Conservation (phyloP, 805 yeast species). For the Ogataea trehalophila region DNA sequence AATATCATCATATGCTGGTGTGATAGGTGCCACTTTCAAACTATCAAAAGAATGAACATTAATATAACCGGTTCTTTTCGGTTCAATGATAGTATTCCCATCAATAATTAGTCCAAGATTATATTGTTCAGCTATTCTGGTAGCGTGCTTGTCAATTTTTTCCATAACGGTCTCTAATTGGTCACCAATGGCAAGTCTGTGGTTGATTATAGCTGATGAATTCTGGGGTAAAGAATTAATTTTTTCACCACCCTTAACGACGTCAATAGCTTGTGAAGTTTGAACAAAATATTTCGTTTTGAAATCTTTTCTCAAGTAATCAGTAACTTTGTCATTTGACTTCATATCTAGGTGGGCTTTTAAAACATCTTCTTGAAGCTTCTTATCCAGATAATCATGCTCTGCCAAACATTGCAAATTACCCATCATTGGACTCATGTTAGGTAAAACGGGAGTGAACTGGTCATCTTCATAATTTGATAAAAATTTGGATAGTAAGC, state of each 20-base stretch:
- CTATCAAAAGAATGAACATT: conserved; percentile 24
- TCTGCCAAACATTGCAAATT: conserved; percentile 58
- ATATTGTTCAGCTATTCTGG: conserved; percentile 40
- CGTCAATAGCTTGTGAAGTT: conserved; percentile 63
- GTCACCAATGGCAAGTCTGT: conserved; percentile 57
- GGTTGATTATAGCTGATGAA: conserved; percentile 48
- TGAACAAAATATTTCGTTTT: conserved; percentile 38
- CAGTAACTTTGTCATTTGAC: conserved; percentile 33
- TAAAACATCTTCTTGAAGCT: conserved; percentile 27
- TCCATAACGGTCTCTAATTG: conserved; percentile 38
- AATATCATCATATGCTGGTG: conserved; percentile 32
- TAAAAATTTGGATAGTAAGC: conserved; percentile 57
- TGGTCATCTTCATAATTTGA: conserved; percentile 51
- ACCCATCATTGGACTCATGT: conserved; percentile 53
- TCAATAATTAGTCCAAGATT: conserved; percentile 40
- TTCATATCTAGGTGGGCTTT: conserved; percentile 31
- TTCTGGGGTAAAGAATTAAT: conserved; percentile 70
- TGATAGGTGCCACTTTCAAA: conserved; percentile 37
- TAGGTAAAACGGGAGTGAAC: conserved; percentile 40
- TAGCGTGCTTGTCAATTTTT: conserved; percentile 33
- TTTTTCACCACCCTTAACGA: conserved; percentile 65
- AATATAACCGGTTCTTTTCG: conserved; percentile 39
- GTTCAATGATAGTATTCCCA: conserved; percentile 26
- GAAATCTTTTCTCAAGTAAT: conserved; percentile 21
- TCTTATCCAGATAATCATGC: conserved; percentile 31